Evolutionary conservation across 192 early-diverging fungal genomes (phyloP).

Genomic region (Coemansia sp.): DNA sequence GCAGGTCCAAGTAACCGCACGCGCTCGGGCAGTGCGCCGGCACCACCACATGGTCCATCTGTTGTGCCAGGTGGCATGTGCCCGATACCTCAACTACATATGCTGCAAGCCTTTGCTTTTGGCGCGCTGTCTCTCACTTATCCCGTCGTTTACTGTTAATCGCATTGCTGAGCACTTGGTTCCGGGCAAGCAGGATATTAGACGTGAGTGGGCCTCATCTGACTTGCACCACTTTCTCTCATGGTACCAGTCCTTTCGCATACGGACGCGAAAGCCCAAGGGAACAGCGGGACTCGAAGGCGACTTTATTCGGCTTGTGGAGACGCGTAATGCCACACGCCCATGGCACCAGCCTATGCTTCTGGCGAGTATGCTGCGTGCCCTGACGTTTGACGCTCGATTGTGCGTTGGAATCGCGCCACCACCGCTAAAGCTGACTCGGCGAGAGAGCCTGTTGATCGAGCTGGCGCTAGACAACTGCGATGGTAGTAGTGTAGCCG

Average conservation of each 20-base stretch:
- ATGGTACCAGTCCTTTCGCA: conserved; percentile 13
- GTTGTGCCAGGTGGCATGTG: conserved; percentile 20
- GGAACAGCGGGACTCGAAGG: background rate
- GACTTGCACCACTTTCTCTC: conserved; percentile 39
- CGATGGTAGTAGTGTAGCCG: background rate
- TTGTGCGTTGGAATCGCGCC: conserved; percentile 42
- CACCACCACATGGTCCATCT: conserved; percentile 43
- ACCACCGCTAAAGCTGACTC: conserved; percentile 36
- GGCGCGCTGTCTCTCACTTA: conserved; percentile 33
- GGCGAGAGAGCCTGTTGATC: conserved; percentile 26
- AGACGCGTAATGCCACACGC: conserved; percentile 11
- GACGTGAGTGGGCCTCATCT: conserved; percentile 46
- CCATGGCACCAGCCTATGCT: conserved; percentile 53
- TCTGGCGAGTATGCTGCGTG: conserved; percentile 35
- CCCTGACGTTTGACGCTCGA: conserved; percentile 36
- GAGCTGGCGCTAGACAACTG: conserved; percentile 13
- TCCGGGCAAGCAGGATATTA: conserved; percentile 21
- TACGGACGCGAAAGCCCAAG: background rate
- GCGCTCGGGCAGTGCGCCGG: conserved; percentile 36
- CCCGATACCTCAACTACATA: conserved; percentile 24
- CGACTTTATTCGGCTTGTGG: conserved; percentile 23
- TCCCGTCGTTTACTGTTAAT: conserved; percentile 14
- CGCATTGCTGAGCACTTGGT: conserved; percentile 34
- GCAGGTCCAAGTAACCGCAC: conserved; percentile 27
- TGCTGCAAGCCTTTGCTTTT: conserved; percentile 5